phyloP scores from a whole-genome alignment of 2,329 filamentous ascomycete species.

The Botrytis medusae region DNA sequence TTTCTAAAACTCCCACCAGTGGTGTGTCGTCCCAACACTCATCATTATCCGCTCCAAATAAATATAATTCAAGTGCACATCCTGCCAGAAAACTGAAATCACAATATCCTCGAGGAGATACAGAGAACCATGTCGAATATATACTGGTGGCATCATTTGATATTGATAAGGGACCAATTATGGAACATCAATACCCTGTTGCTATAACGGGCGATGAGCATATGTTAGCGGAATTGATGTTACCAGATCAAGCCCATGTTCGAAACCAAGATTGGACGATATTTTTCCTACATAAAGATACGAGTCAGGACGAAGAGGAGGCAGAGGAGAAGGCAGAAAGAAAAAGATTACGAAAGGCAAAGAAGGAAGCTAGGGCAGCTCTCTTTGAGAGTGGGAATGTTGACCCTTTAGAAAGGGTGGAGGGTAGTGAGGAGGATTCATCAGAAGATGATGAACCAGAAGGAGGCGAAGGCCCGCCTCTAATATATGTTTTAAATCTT shows the following conservation, averaged over 20 bases:
- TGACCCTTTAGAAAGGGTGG: constrained; percentile 45
- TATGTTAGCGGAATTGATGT: constrained; percentile 97
- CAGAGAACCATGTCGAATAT: constrained; percentile 96
- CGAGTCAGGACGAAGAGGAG: constrained; percentile 78
- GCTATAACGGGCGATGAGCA: constrained; percentile 96
- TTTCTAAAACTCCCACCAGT: constrained; percentile 60
- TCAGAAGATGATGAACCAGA: constrained; percentile 62
- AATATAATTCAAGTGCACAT: constrained; percentile 52
- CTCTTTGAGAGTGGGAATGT: constrained; percentile 47
- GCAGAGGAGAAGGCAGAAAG: constrained; percentile 62
- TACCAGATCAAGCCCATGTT: constrained; percentile 94
- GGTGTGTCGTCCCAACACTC: constrained; percentile 60
- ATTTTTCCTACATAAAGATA: constrained; percentile 97
- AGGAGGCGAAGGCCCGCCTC: constrained; percentile 77
- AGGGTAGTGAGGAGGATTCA: constrained; percentile 53
- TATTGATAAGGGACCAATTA: constrained; percentile 91
- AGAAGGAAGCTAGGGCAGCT: constrained; percentile 52
- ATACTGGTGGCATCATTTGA: constrained; percentile 97
- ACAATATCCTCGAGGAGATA: constrained; percentile 71
- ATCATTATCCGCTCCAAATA: constrained; percentile 53
- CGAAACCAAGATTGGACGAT: constrained; percentile 98
- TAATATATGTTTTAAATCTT: constrained; percentile 95
- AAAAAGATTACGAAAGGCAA: constrained; percentile 51
- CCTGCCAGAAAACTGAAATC: constrained; percentile 62
- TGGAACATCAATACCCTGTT: constrained; percentile 97